Evolutionary conservation across 257 asterid genomes (phyloP).

Genomic region (Rubia yunnanensis): DNA sequence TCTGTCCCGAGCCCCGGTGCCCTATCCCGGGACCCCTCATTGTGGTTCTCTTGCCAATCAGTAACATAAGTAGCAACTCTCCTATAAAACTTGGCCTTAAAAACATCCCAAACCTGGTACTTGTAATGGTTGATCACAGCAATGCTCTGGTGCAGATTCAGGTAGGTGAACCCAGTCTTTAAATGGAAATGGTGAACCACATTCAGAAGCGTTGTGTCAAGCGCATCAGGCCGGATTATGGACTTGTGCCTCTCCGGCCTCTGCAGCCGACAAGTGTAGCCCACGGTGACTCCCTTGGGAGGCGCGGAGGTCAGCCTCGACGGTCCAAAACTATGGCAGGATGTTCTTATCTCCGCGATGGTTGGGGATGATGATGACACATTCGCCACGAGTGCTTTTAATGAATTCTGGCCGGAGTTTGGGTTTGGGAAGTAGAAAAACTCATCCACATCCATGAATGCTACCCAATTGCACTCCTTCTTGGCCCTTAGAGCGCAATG

Average conservation of each 20-base stretch:
- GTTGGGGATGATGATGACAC: constrained; percentile 41
- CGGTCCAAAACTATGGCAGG: constrained; percentile 92
- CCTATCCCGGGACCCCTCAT: constrained; percentile 91
- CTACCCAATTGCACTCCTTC: constrained; percentile 70
- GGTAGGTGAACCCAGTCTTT: constrained; percentile 50
- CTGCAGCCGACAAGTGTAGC: constrained; percentile 85
- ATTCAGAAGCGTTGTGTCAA: constrained; percentile 57
- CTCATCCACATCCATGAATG: constrained; percentile 96
- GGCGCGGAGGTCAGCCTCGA: constrained; percentile 69
- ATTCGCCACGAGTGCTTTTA: constrained; percentile 47
- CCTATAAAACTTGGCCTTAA: constrained; percentile 70
- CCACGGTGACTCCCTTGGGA: constrained; percentile 62
- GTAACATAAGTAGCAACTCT: constrained; percentile 91
- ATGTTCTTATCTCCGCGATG: constrained; percentile 70
- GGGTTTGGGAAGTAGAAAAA: constrained; percentile 75
- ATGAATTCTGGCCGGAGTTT: constrained; percentile 27
- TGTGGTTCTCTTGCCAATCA: constrained; percentile 84
- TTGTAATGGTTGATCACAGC: constrained; percentile 73
- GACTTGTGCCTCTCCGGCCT: constrained; percentile 98
- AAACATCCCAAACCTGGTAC: constrained; percentile 92
- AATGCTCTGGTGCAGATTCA: constrained; percentile 49
- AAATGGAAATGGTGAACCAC: constrained; percentile 85
- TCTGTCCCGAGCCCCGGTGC: constrained; percentile 97
- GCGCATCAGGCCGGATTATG: constrained; percentile 62
- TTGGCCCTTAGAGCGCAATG: constrained; percentile 83